A percentile compares a stretch with the other conserved stretches of the same genome.
phyloP scores from a whole-genome alignment of 176 grass and related monocot species.

The Ampelocalamus luodianensis region DNA sequence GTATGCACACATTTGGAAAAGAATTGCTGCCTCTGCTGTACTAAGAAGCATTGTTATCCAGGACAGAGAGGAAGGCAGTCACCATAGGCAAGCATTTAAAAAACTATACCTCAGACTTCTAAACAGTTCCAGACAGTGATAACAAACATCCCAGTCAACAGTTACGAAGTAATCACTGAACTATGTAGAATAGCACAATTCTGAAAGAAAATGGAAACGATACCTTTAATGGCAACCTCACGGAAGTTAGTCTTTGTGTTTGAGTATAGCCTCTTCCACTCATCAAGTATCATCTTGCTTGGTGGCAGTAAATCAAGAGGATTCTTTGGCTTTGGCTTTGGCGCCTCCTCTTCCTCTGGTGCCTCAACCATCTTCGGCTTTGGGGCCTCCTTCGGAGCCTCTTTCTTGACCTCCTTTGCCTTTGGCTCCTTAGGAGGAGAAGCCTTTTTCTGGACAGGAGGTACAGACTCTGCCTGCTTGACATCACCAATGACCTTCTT shows the following conservation, averaged over 20 bases:
- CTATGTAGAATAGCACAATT: neutral
- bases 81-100: too few relatives aligned
- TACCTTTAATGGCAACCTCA: conserved; percentile 96
- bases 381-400: conserved; percentile 63
- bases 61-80: too few relatives aligned
- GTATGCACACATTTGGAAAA: too few relatives aligned
- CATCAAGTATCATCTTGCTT: conserved; percentile 95
- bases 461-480: conserved; percentile 66
- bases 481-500: conserved; percentile 69
- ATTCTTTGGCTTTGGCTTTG: conserved; percentile 90
- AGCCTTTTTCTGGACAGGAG: conserved; percentile 54
- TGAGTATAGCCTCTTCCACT: conserved; percentile 98
- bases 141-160: neutral
- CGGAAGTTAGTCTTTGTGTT: conserved; percentile 99
- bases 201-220: neutral
- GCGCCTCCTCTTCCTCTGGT: conserved; percentile 81
- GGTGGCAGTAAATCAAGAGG: conserved; percentile 89
- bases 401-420: conserved; percentile 74
- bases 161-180: neutral
- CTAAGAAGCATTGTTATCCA: too few relatives aligned
- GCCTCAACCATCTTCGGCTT: conserved; percentile 62
- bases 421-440: conserved; percentile 64
- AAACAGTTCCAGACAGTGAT: neutral
- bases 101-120: neutral
- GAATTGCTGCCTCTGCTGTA: too few relatives aligned